Percentiles rank a stretch among this genome's conserved stretches.
phyloP scores from a whole-genome alignment of 2,329 filamentous ascomycete species.

The Monosporascus sp. region DNA sequence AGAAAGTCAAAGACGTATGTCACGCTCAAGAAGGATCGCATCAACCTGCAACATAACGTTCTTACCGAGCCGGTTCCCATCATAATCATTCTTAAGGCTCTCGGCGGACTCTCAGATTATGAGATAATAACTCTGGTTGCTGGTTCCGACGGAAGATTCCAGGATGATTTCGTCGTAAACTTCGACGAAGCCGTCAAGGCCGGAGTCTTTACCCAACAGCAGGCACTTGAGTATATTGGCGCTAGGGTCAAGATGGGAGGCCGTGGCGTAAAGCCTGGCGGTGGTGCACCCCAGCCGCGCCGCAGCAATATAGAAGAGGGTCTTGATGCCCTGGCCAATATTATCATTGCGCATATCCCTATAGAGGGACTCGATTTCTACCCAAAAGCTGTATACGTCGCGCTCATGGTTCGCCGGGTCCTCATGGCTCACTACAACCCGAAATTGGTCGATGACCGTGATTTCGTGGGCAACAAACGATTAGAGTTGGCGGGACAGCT shows the following conservation, averaged over 20 bases:
- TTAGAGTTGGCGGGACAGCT: slow-evolving; percentile 93
- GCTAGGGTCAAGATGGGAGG: slow-evolving; percentile 82
- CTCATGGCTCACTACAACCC: slow-evolving; percentile 89
- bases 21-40: slow-evolving; percentile 85
- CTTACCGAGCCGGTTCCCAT: slow-evolving; percentile 92
- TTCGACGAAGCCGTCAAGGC: slow-evolving; percentile 87
- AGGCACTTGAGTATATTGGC: slow-evolving; percentile 90
- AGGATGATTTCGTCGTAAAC: slow-evolving; percentile 92
- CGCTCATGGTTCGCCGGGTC: slow-evolving; percentile 95
- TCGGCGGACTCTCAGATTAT: slow-evolving; percentile 89
- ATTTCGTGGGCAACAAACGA: slow-evolving; percentile 97
- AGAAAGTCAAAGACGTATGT: slow-evolving; percentile 98
- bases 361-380: slow-evolving; percentile 90
- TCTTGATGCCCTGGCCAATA: slow-evolving; percentile 83
- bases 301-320: slow-evolving; percentile 87
- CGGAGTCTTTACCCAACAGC: slow-evolving; percentile 86
- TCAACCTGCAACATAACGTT: slow-evolving; percentile 88
- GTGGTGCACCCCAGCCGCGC: slow-evolving; percentile 47
- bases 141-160: slow-evolving; percentile 80
- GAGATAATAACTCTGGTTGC: slow-evolving; percentile 91
- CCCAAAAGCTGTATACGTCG: slow-evolving; percentile 94
- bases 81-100: slow-evolving; percentile 84
- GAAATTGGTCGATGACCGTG: slow-evolving; percentile 87
- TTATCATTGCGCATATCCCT: slow-evolving; percentile 91
- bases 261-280: slow-evolving; percentile 47